Evolutionary conservation across 192 early-diverging fungal species (phyloP).

Genomic region (Nowakowskiella sp.): DNA sequence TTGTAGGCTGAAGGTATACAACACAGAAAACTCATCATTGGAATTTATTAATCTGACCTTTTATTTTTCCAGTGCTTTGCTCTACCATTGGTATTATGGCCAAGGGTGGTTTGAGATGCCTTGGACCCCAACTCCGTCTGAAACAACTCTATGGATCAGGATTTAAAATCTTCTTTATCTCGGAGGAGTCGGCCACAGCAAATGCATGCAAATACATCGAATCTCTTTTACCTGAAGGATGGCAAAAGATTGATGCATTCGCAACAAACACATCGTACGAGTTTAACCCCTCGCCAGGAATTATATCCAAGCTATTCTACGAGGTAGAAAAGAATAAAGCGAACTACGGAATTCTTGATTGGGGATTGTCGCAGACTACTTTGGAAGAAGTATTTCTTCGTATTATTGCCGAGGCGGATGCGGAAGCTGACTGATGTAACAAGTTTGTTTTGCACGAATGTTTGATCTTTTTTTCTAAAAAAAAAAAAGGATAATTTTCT

Average conservation of each 20-base stretch:
- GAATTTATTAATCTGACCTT: no score
- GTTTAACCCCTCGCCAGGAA: conserved; percentile 39
- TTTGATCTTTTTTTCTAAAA: no score
- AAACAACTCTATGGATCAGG: conserved; percentile 66
- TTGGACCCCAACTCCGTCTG: conserved; percentile 52
- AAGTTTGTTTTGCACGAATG: no score
- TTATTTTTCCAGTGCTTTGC: conserved; percentile 47
- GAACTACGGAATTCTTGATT: conserved; percentile 56
- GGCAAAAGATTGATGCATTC: conserved; percentile 50
- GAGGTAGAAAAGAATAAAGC: conserved; percentile 43
- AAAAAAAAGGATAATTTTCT: no score
- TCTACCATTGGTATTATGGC: conserved; percentile 61
- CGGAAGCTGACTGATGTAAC: no score
- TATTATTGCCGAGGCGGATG: no score
- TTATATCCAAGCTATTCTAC: conserved; percentile 42
- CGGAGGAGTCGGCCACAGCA: conserved; percentile 31
- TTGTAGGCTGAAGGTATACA: no score
- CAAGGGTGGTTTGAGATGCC: conserved; percentile 61
- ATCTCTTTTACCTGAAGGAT: conserved; percentile 40
- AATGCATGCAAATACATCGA: conserved; percentile 28
- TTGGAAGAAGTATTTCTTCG: conserved; percentile 66
- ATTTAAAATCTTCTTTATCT: conserved; percentile 56
- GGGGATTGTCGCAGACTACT: conserved; percentile 60
- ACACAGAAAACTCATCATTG: no score
- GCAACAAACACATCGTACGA: conserved; percentile 48